Percentiles rank a stretch among this genome's conserved stretches.
These are phyloP conservation scores for Erysimum pusillum DNA, from an alignment of 441 rosid species.

Conservation along the genomic window DNA sequence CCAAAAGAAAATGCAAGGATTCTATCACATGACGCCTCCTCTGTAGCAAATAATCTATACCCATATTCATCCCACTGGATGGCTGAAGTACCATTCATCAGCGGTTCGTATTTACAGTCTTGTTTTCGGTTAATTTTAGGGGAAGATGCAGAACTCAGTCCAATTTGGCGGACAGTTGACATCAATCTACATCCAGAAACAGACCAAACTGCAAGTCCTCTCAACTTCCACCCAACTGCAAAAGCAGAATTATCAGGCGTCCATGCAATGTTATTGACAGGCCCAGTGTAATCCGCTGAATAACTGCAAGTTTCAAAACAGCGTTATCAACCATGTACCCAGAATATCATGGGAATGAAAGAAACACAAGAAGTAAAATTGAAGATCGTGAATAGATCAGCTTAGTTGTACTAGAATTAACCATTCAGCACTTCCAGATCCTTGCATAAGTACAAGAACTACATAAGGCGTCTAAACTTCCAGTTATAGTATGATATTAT, in stretches of 20 bases:
- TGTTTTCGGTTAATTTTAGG: conserved; percentile 76
- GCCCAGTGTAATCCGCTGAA: conserved; percentile 90
- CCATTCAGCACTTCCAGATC: conserved; percentile 7
- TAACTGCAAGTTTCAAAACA: conserved; percentile 65
- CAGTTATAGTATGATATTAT: not conserved
- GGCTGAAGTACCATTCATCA: conserved; percentile 87
- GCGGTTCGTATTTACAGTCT: conserved; percentile 86
- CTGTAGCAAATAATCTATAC: conserved; percentile 89
- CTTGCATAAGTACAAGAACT: conserved; percentile 17
- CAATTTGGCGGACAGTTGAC: conserved; percentile 97
- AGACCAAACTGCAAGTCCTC: conserved; percentile 99
- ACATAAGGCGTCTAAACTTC: conserved; percentile 10
- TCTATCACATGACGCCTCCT: conserved; percentile 87
- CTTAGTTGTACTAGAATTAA: conserved; percentile 5
- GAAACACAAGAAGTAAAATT: conserved; percentile 4
- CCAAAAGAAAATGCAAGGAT: conserved; percentile 95
- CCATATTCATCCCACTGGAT: conserved; percentile 99
- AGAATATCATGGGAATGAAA: not conserved
- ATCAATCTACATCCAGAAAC: conserved; percentile 98
- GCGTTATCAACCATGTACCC: conserved; percentile 22
- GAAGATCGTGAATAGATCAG: conserved; percentile 16
- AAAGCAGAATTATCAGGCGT: conserved; percentile 98
- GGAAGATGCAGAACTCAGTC: conserved; percentile 86
- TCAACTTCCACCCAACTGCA: conserved; percentile 98
- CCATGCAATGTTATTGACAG: conserved; percentile 94